Percentiles rank a stretch among this genome's conserved stretches.
phyloP scores from a whole-genome alignment of 768 basidiomycete species.

The Tephrocybe rancida region DNA sequence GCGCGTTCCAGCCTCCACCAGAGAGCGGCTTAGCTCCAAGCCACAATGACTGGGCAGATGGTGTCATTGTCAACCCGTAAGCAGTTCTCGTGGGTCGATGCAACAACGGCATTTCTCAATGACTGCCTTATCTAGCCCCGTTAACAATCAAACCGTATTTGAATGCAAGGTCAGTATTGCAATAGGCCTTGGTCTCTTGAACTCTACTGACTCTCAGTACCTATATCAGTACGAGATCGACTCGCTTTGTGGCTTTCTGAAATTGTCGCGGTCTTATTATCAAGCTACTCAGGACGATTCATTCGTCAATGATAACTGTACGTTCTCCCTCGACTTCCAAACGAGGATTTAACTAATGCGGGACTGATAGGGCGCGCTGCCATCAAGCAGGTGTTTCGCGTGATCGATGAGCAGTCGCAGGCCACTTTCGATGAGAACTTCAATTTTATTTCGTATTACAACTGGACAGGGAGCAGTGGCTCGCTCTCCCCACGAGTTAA shows the following conservation, averaged over 20 bases:
- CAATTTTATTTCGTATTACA: constrained; percentile 77
- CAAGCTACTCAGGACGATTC: constrained; percentile 70
- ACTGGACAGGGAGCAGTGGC: constrained; percentile 76
- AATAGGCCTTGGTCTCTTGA: neutral
- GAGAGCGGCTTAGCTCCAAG: constrained; percentile 69
- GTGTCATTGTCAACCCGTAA: constrained; percentile 75
- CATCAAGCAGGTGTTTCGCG: constrained; percentile 71
- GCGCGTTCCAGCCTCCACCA: constrained; percentile 79
- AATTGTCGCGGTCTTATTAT: constrained; percentile 75
- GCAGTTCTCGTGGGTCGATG: constrained; percentile 18
- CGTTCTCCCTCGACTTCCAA: constrained; percentile 16
- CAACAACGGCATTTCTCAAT: neutral
- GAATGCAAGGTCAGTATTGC: constrained; percentile 69
- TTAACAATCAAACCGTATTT: constrained; percentile 71
- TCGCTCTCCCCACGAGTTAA: constrained; percentile 63
- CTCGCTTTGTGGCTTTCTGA: constrained; percentile 78
- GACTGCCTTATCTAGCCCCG: constrained; percentile 45
- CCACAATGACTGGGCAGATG: constrained; percentile 69
- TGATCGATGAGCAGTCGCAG: constrained; percentile 79
- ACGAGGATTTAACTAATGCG: constrained; percentile 4
- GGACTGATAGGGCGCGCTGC: constrained; percentile 59
- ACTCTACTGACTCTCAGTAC: neutral
- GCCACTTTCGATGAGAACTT: constrained; percentile 68
- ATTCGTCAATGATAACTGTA: constrained; percentile 73
- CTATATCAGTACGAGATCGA: constrained; percentile 71